These are phyloP conservation scores for Leccinum griseonigrum DNA, from an alignment of 1,284 basidiomycete genomes.

Conservation along the genomic window DNA sequence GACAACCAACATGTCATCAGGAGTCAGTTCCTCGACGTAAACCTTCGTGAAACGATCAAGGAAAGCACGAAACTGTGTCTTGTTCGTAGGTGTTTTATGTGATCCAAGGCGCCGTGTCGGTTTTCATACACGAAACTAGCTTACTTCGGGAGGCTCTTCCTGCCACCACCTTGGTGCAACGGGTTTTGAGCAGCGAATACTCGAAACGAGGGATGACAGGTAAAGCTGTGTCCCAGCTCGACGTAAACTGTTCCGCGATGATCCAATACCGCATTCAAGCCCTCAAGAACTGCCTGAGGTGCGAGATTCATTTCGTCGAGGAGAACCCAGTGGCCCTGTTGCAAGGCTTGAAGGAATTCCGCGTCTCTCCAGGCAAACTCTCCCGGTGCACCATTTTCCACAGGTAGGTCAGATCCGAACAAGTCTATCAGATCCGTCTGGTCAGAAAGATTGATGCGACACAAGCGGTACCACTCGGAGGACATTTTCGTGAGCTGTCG, in stretches of 20 bases:
- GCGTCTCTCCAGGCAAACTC: slow-evolving; percentile 98
- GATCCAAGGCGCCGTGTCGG: slow-evolving; percentile 83
- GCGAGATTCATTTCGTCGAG: slow-evolving; percentile 99
- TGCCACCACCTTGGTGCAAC: slow-evolving; percentile 92
- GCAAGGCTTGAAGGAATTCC: slow-evolving; percentile 91
- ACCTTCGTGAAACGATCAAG: slow-evolving; percentile 98
- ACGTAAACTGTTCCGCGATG: slow-evolving; percentile 96
- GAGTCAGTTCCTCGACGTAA: slow-evolving; percentile 84
- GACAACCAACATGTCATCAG: slow-evolving; percentile 79
- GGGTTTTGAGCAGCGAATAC: slow-evolving; percentile 99
- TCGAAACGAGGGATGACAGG: slow-evolving; percentile 87
- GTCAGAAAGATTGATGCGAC: slow-evolving; percentile 96
- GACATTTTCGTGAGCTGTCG: slow-evolving; percentile 87
- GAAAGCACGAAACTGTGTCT: slow-evolving; percentile 49
- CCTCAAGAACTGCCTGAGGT: slow-evolving; percentile 94
- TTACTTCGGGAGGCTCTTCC: slow-evolving; percentile 97
- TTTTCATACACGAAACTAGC: slow-evolving; percentile 77
- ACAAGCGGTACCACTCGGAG: slow-evolving; percentile 83
- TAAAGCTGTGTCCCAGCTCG: slow-evolving; percentile 89
- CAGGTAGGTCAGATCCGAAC: slow-evolving; percentile 71
- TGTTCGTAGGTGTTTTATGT: slow-evolving; percentile 78
- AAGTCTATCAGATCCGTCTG: slow-evolving; percentile 97
- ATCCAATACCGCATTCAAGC: slow-evolving; percentile 95
- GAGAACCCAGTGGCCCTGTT: slow-evolving; percentile 94
- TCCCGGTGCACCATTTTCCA: slow-evolving; percentile 88